Percentiles rank a stretch among this genome's conserved stretches.
Evolutionary conservation across 768 basidiomycete species (phyloP).

Genomic region (Lyophyllum decastes): DNA sequence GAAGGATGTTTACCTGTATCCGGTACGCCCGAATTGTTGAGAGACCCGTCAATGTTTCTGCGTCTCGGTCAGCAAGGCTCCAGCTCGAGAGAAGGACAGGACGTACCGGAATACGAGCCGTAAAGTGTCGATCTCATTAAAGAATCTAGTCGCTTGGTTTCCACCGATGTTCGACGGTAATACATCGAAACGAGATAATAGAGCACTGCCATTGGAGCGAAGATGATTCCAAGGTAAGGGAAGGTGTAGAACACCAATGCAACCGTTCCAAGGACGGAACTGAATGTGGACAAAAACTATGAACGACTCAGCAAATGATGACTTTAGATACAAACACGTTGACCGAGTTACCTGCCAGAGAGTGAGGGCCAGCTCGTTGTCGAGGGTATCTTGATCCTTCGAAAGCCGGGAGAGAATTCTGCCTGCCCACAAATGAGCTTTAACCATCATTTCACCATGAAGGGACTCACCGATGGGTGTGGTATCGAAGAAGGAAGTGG

Average conservation of each 20-base stretch:
- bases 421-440: conserved; percentile 34
- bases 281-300: conserved; percentile 43
- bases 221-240: conserved; percentile 66
- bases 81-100: background rate
- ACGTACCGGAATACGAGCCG: conserved; percentile 55
- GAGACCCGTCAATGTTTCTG: conserved; percentile 65
- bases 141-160: conserved; percentile 66
- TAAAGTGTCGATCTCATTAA: conserved; percentile 60
- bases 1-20: conserved; percentile 41
- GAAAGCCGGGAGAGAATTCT: conserved; percentile 58
- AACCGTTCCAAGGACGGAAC: conserved; percentile 54
- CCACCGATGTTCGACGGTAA: conserved; percentile 63
- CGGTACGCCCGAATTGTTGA: conserved; percentile 64
- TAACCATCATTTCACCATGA: background rate
- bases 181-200: conserved; percentile 57
- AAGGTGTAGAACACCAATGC: conserved; percentile 68
- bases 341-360: conserved; percentile 41
- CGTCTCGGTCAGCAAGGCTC: background rate
- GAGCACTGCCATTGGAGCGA: conserved; percentile 50
- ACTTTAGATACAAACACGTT: background rate
- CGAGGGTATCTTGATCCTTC: conserved; percentile 63
- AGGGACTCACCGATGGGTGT: conserved; percentile 58
- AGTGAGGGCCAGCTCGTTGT: conserved; percentile 47
- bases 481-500: conserved; percentile 71
- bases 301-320: background rate